Conservation (phyloP, 805 yeast genomes). For the Hanseniaspora nectarophila region DNA sequence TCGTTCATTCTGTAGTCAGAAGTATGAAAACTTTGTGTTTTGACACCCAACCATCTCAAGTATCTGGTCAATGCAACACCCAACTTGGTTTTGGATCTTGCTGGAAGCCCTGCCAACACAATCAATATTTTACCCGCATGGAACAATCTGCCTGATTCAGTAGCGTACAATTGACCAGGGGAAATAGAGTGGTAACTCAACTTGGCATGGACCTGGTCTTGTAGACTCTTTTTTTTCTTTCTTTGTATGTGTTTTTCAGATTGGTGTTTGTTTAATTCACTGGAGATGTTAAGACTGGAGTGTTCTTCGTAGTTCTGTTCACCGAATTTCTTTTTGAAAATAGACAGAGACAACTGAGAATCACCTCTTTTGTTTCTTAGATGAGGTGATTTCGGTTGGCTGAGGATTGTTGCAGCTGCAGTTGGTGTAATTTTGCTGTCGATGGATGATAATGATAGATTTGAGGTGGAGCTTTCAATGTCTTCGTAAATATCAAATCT, state of each 20-base stretch:
- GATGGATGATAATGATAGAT: not conserved
- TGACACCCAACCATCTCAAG: constrained; percentile 91
- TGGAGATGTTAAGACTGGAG: constrained; percentile 3
- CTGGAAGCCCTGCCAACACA: constrained; percentile 84
- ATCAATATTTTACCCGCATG: constrained; percentile 92
- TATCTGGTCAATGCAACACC: constrained; percentile 86
- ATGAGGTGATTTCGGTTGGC: not conserved
- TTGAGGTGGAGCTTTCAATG: not conserved
- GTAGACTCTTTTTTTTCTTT: not conserved
- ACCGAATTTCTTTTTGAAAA: not conserved
- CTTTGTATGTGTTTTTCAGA: not conserved
- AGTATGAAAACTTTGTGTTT: constrained; percentile 79
- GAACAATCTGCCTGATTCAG: constrained; percentile 82
- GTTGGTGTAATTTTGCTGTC: constrained; percentile 3
- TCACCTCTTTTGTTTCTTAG: not conserved
- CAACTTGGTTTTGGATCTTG: constrained; percentile 87
- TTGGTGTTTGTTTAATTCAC: not conserved
- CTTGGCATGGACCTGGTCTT: constrained; percentile 55
- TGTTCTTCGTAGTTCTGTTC: not conserved
- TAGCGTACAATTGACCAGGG: constrained; percentile 87
- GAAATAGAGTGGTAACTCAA: constrained; percentile 43
- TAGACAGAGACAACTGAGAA: not conserved
- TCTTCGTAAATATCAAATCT: constrained; percentile 9
- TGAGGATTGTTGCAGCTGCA: constrained; percentile 11
- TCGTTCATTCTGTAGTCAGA: constrained; percentile 71